Conservation (phyloP, 768 basidiomycete genomes). For the Tricholoma sp. region DNA sequence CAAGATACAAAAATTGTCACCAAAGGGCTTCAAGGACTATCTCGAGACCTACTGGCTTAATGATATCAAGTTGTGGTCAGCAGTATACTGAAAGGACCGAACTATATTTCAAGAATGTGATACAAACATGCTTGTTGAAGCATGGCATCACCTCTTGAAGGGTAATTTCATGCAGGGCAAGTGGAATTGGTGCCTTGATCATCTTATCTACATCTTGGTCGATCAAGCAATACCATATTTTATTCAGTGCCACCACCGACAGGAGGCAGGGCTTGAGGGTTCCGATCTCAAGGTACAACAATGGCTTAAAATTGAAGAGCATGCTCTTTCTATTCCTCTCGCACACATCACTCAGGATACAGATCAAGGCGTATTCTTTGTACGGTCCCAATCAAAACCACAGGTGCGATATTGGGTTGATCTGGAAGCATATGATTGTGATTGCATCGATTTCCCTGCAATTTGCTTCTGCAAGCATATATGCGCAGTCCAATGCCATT, state of each 20-base stretch:
- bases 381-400: neutral
- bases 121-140: constrained; percentile 26
- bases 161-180: constrained; percentile 20
- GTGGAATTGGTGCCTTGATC: too few species aligned
- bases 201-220: constrained; percentile 10
- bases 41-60: constrained; percentile 15
- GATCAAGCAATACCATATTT: too few species aligned
- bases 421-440: constrained; percentile 10
- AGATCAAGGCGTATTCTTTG: constrained; percentile 5
- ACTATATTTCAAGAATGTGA: constrained; percentile 13
- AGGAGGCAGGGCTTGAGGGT: too few species aligned
- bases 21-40: constrained; percentile 12
- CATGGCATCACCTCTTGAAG: constrained; percentile 24
- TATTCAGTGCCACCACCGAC: too few species aligned
- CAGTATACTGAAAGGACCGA: constrained; percentile 11
- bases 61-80: constrained; percentile 17
- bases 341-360: constrained; percentile 5
- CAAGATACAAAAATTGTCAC: too few species aligned
- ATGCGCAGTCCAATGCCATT: constrained; percentile 9
- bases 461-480: constrained; percentile 19
- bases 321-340: neutral
- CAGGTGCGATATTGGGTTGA: constrained; percentile 6
- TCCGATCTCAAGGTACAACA: too few species aligned
- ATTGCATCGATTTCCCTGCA: constrained; percentile 9
- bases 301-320: too few species aligned